Evolutionary conservation across 1,284 basidiomycete species (phyloP).

Genomic region (Moniliophthora roreri): DNA sequence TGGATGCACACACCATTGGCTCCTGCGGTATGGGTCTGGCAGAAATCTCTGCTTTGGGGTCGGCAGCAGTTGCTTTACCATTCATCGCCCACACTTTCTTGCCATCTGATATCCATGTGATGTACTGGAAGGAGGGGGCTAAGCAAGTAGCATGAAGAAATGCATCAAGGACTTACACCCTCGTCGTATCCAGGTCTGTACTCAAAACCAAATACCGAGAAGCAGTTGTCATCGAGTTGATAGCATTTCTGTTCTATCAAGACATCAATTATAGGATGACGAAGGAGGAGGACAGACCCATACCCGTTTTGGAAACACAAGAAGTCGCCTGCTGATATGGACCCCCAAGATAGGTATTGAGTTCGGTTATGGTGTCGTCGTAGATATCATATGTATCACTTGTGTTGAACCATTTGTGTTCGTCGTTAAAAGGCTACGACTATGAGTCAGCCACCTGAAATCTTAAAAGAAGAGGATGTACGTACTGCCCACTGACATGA

Average conservation of each 20-base stretch:
- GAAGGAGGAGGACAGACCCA: neutral
- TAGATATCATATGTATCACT: neutral
- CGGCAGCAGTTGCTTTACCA: too few species aligned
- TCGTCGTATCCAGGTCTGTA: too few species aligned
- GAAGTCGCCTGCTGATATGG: neutral
- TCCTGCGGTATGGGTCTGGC: too few species aligned
- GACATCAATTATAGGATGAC: neutral
- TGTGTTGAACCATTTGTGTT: slow-evolving; percentile 10
- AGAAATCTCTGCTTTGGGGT: too few species aligned
- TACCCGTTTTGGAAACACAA: neutral
- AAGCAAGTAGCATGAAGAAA: too few species aligned
- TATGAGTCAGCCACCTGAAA: neutral
- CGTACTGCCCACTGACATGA: slow-evolving; percentile 30
- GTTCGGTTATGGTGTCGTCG: neutral
- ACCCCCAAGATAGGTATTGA: neutral
- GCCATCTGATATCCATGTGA: too few species aligned
- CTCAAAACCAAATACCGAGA: too few species aligned
- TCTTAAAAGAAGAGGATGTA: neutral
- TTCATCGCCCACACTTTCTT: too few species aligned
- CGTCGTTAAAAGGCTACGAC: slow-evolving; percentile 10
- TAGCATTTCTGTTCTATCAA: neutral
- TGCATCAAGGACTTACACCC: too few species aligned
- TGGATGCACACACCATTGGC: too few species aligned
- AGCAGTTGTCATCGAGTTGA: neutral
- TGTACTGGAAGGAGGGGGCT: too few species aligned